Conservation (phyloP, 495 filamentous ascomycete species). For the Aspergillus wentii region DNA sequence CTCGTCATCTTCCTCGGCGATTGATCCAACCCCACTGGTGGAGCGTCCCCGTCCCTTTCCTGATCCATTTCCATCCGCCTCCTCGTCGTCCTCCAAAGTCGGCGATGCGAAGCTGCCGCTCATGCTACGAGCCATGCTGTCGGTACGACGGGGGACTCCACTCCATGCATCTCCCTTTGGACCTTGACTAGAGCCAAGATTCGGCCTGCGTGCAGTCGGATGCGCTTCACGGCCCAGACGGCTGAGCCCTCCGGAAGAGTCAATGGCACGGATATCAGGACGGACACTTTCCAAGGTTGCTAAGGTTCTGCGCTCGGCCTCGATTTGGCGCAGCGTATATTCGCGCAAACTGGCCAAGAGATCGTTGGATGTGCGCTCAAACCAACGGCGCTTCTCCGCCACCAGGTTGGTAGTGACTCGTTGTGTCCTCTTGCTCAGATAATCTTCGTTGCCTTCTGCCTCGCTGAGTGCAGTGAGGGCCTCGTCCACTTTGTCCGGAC, state of each 20-base stretch:
- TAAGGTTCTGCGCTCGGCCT: conserved; percentile 87
- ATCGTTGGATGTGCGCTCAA: conserved; percentile 77
- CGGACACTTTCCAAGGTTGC: conserved; percentile 88
- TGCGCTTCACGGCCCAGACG: conserved; percentile 85
- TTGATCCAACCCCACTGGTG: conserved; percentile 50
- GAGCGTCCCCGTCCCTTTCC: conserved; percentile 54
- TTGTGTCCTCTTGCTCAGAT: conserved; percentile 75
- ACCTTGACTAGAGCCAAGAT: conserved; percentile 79
- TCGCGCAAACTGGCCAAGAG: conserved; percentile 77
- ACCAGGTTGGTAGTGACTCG: conserved; percentile 86
- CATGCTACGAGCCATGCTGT: conserved; percentile 70
- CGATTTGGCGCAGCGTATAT: conserved; percentile 90
- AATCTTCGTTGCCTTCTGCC: conserved; percentile 70
- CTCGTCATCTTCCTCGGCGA: conserved; percentile 85
- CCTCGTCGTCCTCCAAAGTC: conserved; percentile 36
- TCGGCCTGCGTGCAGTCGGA: conserved; percentile 67
- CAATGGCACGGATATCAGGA: conserved; percentile 89
- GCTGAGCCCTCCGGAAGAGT: conserved; percentile 81
- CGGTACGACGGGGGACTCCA: conserved; percentile 77
- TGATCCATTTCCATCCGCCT: conserved; percentile 32
- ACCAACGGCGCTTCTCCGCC: conserved; percentile 87
- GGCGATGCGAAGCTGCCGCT: conserved; percentile 60
- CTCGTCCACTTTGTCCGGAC: conserved; percentile 93
- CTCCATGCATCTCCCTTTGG: conserved; percentile 97
- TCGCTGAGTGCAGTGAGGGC: conserved; percentile 86